Evolutionary conservation across 2,329 filamentous ascomycete genomes (phyloP).

Genomic region (Cercospora sesami): DNA sequence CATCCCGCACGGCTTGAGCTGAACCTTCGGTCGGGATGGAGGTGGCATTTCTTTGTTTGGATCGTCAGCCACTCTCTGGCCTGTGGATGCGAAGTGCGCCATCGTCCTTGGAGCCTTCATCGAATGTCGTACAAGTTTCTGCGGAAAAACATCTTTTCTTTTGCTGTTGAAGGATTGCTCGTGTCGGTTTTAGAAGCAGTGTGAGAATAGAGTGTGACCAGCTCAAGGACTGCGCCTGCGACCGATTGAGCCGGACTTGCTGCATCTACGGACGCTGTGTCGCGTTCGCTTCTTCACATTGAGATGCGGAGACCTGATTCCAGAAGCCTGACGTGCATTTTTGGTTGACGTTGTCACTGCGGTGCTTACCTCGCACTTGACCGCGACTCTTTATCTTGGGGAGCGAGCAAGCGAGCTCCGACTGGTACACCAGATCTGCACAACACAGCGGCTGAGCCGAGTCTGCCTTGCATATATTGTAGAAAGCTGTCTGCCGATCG

Average conservation of each 20-base stretch:
- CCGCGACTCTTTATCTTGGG: conserved; percentile 3
- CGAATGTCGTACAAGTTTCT: not conserved
- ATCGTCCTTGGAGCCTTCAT: not conserved
- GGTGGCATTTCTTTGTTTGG: conserved; percentile 2
- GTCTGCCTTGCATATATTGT: conserved; percentile 1
- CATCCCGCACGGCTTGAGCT: conserved; percentile 11
- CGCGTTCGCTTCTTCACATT: not conserved
- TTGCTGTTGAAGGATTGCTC: not conserved
- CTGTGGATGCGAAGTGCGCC: conserved; percentile 1
- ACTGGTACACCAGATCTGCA: conserved; percentile 6
- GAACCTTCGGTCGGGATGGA: conserved; percentile 13
- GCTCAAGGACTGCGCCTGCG: not conserved
- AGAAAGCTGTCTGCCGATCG: not conserved
- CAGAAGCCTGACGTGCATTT: not conserved
- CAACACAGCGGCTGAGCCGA: conserved; percentile 2
- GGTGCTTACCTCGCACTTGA: not conserved
- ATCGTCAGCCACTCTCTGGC: not conserved
- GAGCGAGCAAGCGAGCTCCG: not conserved
- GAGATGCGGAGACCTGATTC: not conserved
- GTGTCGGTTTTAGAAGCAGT: not conserved
- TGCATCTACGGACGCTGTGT: not conserved
- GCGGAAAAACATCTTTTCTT: not conserved
- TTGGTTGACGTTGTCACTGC: not conserved
- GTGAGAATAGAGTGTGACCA: not conserved
- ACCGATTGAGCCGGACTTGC: not conserved